phyloP scores from a whole-genome alignment of 768 basidiomycete genomes.

The Artomyces pyxidatus region DNA sequence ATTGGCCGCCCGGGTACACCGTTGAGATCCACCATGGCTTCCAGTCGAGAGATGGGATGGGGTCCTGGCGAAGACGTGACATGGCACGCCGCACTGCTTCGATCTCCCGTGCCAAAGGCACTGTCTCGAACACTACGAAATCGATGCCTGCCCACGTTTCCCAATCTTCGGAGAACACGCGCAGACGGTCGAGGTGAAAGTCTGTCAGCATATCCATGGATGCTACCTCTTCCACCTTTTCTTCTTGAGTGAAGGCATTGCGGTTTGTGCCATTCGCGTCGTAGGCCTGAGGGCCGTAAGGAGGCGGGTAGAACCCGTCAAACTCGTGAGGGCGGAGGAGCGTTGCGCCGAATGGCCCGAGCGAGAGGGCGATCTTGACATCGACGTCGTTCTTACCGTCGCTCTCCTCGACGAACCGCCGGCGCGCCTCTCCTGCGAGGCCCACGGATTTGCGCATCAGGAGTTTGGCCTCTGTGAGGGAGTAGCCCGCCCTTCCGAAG shows the following conservation, averaged over 20 bases:
- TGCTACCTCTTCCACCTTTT: conserved; percentile 23
- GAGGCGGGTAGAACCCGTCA: conserved; percentile 66
- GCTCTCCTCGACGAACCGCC: conserved; percentile 23
- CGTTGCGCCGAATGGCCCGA: conserved; percentile 70
- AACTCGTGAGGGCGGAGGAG: conserved; percentile 64
- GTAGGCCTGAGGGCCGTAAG: conserved; percentile 52
- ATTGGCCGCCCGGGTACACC: conserved; percentile 47
- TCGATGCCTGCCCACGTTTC: conserved; percentile 50
- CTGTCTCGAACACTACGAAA: conserved; percentile 69
- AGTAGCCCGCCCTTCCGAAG: conserved; percentile 44
- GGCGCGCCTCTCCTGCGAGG: conserved; percentile 41
- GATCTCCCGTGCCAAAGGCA: conserved; percentile 61
- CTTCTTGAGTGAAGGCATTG: conserved; percentile 32
- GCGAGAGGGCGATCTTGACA: conserved; percentile 53
- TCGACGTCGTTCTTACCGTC: conserved; percentile 10
- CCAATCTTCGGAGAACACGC: conserved; percentile 39
- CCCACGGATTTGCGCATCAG: conserved; percentile 47
- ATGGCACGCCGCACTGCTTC: conserved; percentile 59
- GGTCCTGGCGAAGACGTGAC: conserved; percentile 23
- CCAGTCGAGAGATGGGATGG: conserved; percentile 16
- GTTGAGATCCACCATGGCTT: conserved; percentile 76
- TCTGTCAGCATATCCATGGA: conserved; percentile 45
- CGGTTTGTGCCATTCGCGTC: conserved; percentile 23
- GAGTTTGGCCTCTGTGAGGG: conserved; percentile 30
- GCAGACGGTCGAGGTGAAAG: conserved; percentile 60